A percentile compares a stretch with the other conserved stretches of the same genome.
These are phyloP conservation scores for Strombidium stylifer DNA, from an alignment of 73 alveolate genomes.

Conservation along the genomic window DNA sequence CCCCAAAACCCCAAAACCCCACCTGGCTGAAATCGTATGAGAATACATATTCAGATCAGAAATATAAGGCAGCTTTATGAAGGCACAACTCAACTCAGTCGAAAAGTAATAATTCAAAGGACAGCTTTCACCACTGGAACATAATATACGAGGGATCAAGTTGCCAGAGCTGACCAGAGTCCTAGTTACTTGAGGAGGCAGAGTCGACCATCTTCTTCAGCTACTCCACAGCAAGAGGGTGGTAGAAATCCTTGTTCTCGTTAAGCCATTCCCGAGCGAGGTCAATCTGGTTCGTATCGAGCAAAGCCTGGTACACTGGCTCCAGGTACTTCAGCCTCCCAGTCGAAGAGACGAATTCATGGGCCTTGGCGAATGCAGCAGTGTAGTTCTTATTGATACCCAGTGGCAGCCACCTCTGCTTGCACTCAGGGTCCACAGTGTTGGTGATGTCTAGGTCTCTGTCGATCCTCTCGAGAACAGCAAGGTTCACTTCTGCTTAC, in stretches of 20 bases:
- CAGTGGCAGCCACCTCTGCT: slow-evolving; percentile 46
- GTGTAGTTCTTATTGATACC: slow-evolving; percentile 7
- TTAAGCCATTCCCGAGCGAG: not conserved
- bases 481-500: slow-evolving; percentile 7
- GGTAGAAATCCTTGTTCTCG: not conserved
- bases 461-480: slow-evolving; percentile 22
- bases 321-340: slow-evolving; percentile 86
- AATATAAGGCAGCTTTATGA: no score
- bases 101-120: no score
- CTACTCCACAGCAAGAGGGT: not conserved
- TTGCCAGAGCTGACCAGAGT: no score
- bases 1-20: no score
- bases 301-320: slow-evolving; percentile 72
- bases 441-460: slow-evolving; percentile 15
- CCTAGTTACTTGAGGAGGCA: no score
- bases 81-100: no score
- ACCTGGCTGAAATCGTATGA: no score
- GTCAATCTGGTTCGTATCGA: slow-evolving; percentile 6
- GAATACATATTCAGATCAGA: no score
- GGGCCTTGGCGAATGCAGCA: slow-evolving; percentile 27
- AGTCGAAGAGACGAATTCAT: slow-evolving; percentile 10
- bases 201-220: not conserved
- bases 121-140: no score
- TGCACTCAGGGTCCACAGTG: slow-evolving; percentile 37
- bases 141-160: no score